Evolutionary conservation across 805 yeast species (phyloP), one percentile per base, ranked within the genome.

Genomic region (Ogataea pignaliae): DNA sequence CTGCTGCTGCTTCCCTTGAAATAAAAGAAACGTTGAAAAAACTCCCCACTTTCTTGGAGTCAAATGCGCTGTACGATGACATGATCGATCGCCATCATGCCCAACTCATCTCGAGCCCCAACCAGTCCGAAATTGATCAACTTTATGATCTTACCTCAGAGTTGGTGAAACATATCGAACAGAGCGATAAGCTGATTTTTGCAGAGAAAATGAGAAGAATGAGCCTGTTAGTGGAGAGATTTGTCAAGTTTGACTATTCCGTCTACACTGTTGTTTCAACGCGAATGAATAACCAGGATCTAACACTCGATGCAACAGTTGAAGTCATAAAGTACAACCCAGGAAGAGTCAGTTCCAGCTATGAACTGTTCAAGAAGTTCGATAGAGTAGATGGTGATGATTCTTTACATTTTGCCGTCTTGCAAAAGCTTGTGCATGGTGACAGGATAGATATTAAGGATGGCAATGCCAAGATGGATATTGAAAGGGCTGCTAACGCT

Each of bases 281-380:
- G 7, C 47, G 41, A 9, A 17, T 51, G 5, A 34, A 40, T 1
- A 33, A 38, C 2, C 17, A 41, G n/a, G 37, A 43, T 10, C 14
- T 57, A 6, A 34, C 45, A 4, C 15, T 39, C 11, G 42, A 34
- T 8, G 47, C 68, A 0, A 40, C 58, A 10, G 37, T 47, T 15
- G 59, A 64, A 36, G 37, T 63, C 2, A 52, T 66, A n/a, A 54
- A 52, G 45, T 49, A 61, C 32, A 66, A 67, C 47, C 69, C 72
- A 1, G 70, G 69, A 10, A 54, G 72, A 44, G 67, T 65, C 14
- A 50, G 48, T 31, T 51, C 66, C 11, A 57, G 61, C 35, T 66
- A 60, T 59, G 68, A 64, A 40, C 30, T 66, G 12, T 65, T 43
- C 37, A 43, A 54, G 10, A 42, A 47, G 13, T 44, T 21, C 13